phyloP scores from a whole-genome alignment of 2,329 filamentous ascomycete species.

The Hypoxylon rubiginosum region DNA sequence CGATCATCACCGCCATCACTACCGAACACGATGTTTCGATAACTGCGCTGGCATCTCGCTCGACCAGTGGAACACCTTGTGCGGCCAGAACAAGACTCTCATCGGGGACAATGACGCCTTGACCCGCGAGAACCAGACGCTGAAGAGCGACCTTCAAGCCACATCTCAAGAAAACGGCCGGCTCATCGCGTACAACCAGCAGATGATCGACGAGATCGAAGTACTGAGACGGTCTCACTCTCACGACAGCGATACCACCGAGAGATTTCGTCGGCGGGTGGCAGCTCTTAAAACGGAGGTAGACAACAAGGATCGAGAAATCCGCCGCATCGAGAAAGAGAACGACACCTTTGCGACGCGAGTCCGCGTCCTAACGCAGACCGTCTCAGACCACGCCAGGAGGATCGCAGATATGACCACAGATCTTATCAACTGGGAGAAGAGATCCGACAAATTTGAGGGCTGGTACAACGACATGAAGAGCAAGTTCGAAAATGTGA shows the following conservation, averaged over 20 bases:
- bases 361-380: conserved; percentile 39
- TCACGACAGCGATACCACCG: conserved; percentile 33
- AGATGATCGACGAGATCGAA: conserved; percentile 35
- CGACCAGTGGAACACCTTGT: conserved; percentile 45
- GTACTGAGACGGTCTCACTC: conserved; percentile 28
- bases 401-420: conserved; percentile 9
- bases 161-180: conserved; percentile 34
- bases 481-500: conserved; percentile 23
- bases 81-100: conserved; percentile 39
- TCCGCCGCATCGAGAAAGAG: conserved; percentile 35
- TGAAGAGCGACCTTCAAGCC: conserved; percentile 42
- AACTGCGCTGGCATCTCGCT: conserved; percentile 46
- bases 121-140: conserved; percentile 40
- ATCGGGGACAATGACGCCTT: conserved; percentile 32
- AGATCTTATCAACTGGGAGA: conserved; percentile 16
- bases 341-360: conserved; percentile 33
- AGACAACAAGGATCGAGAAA: conserved; percentile 26
- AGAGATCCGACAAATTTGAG: conserved; percentile 14
- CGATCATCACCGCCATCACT: conserved; percentile 34
- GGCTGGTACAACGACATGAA: conserved; percentile 29
- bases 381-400: conserved; percentile 21
- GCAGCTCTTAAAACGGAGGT: conserved; percentile 41
- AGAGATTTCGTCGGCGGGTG: conserved; percentile 39
- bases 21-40: conserved; percentile 42
- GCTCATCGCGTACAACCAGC: conserved; percentile 30